Percentiles rank a stretch among this genome's conserved stretches.
Conservation (phyloP, 805 yeast genomes). For the Priceomyces medius region DNA sequence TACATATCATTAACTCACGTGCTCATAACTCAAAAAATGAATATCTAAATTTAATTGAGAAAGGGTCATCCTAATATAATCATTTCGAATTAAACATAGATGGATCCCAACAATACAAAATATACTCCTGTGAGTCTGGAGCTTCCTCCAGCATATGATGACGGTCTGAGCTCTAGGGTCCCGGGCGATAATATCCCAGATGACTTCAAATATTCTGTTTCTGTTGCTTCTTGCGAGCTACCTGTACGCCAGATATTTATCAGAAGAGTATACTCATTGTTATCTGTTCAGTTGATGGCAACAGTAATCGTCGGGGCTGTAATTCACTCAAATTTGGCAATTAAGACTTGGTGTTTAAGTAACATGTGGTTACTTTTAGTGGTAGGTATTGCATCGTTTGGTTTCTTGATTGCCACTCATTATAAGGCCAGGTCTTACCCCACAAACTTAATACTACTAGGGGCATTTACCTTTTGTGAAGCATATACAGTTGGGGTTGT, state of each 20-base stretch:
- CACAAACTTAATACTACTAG: conserved; percentile 56
- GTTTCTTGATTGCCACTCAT: conserved; percentile 61
- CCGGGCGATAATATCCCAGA: conserved; percentile 51
- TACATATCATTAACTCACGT: no score
- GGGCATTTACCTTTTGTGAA: conserved; percentile 71
- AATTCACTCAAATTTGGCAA: conserved; percentile 43
- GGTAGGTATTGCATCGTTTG: conserved; percentile 58
- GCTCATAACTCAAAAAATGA: no score
- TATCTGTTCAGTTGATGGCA: conserved; percentile 59
- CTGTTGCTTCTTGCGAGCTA: conserved; percentile 74
- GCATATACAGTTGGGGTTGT: conserved; percentile 69
- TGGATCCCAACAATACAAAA: neutral
- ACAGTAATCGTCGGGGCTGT: conserved; percentile 60
- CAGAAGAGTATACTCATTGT: conserved; percentile 74
- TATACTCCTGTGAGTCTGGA: conserved; percentile 11
- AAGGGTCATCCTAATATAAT: neutral
- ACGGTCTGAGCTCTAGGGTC: conserved; percentile 19
- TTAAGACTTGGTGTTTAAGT: conserved; percentile 54
- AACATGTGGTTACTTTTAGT: conserved; percentile 61
- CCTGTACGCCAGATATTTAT: conserved; percentile 73
- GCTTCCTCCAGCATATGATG: conserved; percentile 22
- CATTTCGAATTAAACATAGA: neutral
- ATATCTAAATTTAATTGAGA: neutral
- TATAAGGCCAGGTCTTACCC: conserved; percentile 70
- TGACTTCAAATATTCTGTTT: conserved; percentile 79